Percentiles rank a stretch among this genome's conserved stretches.
These are phyloP conservation scores for Arctium minus DNA, from an alignment of 129 eudicot species.

Conservation along the genomic window DNA sequence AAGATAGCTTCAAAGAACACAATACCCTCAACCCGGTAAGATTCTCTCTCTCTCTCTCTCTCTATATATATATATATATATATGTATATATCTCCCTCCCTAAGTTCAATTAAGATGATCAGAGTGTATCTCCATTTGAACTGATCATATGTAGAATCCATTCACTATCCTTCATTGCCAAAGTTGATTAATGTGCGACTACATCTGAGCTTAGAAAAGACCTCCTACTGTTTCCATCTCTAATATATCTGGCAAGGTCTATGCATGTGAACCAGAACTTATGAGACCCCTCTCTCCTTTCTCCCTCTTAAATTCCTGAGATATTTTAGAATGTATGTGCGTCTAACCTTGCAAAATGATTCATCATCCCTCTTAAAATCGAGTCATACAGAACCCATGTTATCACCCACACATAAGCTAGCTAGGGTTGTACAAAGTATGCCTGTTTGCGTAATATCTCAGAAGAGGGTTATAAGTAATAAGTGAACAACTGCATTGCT, in stretches of 20 bases:
- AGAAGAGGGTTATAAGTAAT: too few species aligned
- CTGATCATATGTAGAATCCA: not conserved
- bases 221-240: not conserved
- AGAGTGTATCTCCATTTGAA: not conserved
- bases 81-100: too few species aligned
- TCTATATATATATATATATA: too few species aligned
- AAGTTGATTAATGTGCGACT: not conserved
- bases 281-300: not conserved
- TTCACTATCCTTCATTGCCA: not conserved
- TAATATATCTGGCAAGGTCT: not conserved
- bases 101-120: too few species aligned
- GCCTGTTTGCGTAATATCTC: too few species aligned
- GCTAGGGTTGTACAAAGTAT: too few species aligned
- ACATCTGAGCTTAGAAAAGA: not conserved
- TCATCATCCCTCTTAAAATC: not conserved
- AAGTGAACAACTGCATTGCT: too few species aligned
- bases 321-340: not conserved
- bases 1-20: conserved; percentile 87
- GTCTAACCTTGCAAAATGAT: not conserved
- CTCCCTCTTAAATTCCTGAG: not conserved
- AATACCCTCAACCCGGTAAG: conserved; percentile 83
- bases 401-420: too few species aligned
- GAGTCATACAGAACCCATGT: not conserved
- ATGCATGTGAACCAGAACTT: not conserved
- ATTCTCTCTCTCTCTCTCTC: not conserved